Evolutionary conservation across 495 filamentous ascomycete genomes (phyloP).

Genomic region (Chaetomidium leptoderma): DNA sequence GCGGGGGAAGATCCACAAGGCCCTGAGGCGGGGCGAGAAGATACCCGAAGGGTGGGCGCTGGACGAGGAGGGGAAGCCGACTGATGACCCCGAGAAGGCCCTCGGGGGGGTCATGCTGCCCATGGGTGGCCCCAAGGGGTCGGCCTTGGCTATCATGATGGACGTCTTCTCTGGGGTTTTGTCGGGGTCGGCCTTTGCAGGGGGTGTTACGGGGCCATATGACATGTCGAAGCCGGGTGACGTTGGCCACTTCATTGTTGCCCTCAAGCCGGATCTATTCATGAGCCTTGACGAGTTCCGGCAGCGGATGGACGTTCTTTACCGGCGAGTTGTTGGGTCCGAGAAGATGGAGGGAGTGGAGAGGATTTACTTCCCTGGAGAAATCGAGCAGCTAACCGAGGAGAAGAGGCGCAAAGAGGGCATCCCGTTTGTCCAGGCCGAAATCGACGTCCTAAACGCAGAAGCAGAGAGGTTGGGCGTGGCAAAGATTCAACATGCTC

Average conservation of each 20-base stretch:
- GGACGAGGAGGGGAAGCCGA: slow-evolving; percentile 62
- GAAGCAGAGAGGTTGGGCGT: slow-evolving; percentile 59
- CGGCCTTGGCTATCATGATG: slow-evolving; percentile 73
- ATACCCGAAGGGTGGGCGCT: slow-evolving; percentile 73
- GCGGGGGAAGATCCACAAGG: slow-evolving; percentile 73
- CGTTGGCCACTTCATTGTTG: slow-evolving; percentile 72
- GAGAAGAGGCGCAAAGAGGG: slow-evolving; percentile 53
- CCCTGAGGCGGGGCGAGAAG: slow-evolving; percentile 63
- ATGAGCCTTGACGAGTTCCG: slow-evolving; percentile 66
- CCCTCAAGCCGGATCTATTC: slow-evolving; percentile 73
- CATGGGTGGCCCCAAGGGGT: slow-evolving; percentile 76
- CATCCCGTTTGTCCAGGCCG: slow-evolving; percentile 61
- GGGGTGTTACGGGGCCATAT: slow-evolving; percentile 67
- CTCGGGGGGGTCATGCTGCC: slow-evolving; percentile 71
- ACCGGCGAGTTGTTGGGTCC: slow-evolving; percentile 57
- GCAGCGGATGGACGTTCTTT: slow-evolving; percentile 64
- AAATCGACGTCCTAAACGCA: slow-evolving; percentile 61
- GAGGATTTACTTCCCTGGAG: slow-evolving; percentile 72
- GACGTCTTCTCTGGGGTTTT: slow-evolving; percentile 78
- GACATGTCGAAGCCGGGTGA: slow-evolving; percentile 63
- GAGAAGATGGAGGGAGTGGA: slow-evolving; percentile 69
- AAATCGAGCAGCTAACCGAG: slow-evolving; percentile 63
- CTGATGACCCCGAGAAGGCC: slow-evolving; percentile 62
- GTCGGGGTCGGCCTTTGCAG: slow-evolving; percentile 64
- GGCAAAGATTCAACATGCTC: slow-evolving; percentile 2